Percentiles rank a stretch among this genome's conserved stretches.
Conservation (phyloP, 768 basidiomycete species). For the Psilocybe cubensis region DNA sequence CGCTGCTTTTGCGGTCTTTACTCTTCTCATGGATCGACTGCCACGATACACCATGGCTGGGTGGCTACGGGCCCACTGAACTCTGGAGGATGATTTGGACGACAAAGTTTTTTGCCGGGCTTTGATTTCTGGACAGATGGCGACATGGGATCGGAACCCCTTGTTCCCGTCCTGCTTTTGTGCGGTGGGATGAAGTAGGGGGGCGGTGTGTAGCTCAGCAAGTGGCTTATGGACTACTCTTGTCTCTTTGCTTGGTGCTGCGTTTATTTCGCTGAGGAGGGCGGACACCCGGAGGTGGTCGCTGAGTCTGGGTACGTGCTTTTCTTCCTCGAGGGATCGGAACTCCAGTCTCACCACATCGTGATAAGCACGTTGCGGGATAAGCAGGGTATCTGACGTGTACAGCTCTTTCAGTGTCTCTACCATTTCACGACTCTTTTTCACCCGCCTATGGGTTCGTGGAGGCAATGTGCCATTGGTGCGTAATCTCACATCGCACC, state of each 20-base stretch:
- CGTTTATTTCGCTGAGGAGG: neutral
- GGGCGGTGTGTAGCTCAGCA: neutral
- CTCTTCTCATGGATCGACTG: slow-evolving; percentile 15
- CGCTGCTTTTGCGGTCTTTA: slow-evolving; percentile 28
- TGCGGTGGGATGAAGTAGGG: neutral
- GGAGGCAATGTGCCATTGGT: slow-evolving; percentile 1
- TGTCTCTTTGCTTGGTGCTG: neutral
- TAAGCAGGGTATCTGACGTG: neutral
- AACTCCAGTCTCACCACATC: slow-evolving; percentile 4
- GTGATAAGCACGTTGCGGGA: neutral
- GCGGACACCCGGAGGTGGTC: neutral
- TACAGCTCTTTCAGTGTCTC: neutral
- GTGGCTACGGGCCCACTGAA: neutral
- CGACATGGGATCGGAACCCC: neutral
- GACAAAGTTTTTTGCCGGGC: neutral
- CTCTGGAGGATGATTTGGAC: neutral
- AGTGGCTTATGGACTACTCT: neutral
- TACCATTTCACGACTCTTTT: neutral
- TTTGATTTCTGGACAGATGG: neutral
- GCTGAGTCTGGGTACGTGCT: neutral
- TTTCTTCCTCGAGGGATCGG: slow-evolving; percentile 1
- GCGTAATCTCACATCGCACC: slow-evolving; percentile 13
- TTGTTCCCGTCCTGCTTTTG: neutral
- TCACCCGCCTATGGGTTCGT: neutral
- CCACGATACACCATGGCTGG: slow-evolving; percentile 6